Conservation (phyloP, 495 filamentous ascomycete species). For the Penicillium goetzii region DNA sequence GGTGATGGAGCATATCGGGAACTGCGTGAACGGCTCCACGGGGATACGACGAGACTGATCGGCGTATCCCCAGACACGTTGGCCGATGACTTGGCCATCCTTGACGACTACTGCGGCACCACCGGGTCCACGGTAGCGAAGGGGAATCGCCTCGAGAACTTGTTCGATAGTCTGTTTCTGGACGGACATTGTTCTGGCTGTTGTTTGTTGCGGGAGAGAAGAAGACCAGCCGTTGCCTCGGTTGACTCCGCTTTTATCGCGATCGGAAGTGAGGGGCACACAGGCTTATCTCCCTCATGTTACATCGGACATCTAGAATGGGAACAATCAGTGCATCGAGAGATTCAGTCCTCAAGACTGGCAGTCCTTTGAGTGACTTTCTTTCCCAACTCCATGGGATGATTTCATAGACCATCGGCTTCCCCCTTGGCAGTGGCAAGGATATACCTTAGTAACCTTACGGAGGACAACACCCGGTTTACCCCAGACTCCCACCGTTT, state of each 20-base stretch:
- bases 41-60: conserved; percentile 32
- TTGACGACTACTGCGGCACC: conserved; percentile 15
- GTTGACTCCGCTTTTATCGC: conserved; percentile 3
- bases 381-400: background rate
- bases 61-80: conserved; percentile 40
- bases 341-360: background rate
- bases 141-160: conserved; percentile 20
- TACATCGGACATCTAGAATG: background rate
- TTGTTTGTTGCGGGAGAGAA: background rate
- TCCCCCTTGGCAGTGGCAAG: background rate
- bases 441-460: background rate
- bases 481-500: background rate
- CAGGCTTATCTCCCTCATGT: conserved; percentile 1
- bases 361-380: background rate
- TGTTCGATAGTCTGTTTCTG: conserved; percentile 14
- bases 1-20: conserved; percentile 44
- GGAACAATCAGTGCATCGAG: background rate
- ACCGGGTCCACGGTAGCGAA: conserved; percentile 15
- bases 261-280: conserved; percentile 4
- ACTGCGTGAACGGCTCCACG: conserved; percentile 26
- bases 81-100: conserved; percentile 12
- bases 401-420: background rate
- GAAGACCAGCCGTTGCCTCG: background rate
- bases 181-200: conserved; percentile 24
- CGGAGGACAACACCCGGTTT: background rate